These are phyloP conservation scores for Elsinoe arachidis DNA, from an alignment of 2,329 filamentous ascomycete genomes.

Conservation along the genomic window DNA sequence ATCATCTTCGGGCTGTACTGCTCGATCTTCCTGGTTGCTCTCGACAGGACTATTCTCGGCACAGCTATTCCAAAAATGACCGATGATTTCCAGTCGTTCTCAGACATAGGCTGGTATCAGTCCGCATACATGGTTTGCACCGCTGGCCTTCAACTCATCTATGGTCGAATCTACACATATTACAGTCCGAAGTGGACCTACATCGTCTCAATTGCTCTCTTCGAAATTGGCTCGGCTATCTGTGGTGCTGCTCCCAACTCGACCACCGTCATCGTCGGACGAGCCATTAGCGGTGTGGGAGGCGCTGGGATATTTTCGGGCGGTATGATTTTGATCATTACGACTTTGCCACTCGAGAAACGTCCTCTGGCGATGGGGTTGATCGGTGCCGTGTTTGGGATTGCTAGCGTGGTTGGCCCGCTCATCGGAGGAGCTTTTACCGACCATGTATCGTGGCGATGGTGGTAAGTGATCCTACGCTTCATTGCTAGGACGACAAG, in stretches of 20 bases:
- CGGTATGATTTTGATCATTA: slow-evolving; percentile 39
- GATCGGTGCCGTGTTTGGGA: slow-evolving; percentile 37
- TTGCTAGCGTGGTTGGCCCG: slow-evolving; percentile 41
- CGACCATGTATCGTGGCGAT: slow-evolving; percentile 37
- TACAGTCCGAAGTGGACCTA: slow-evolving; percentile 41
- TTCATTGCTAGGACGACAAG: slow-evolving; percentile 33
- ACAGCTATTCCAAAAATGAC: slow-evolving; percentile 43
- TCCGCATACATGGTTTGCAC: slow-evolving; percentile 35
- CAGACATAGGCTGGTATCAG: slow-evolving; percentile 40
- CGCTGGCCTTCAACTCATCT: slow-evolving; percentile 35
- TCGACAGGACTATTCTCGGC: slow-evolving; percentile 41
- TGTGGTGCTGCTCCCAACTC: slow-evolving; percentile 45
- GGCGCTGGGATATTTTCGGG: slow-evolving; percentile 44
- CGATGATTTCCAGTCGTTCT: slow-evolving; percentile 38
- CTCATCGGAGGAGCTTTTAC: slow-evolving; percentile 35
- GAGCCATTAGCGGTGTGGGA: slow-evolving; percentile 43
- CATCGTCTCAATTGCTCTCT: slow-evolving; percentile 37
- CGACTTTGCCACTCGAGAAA: slow-evolving; percentile 36
- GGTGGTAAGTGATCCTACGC: slow-evolving; percentile 33
- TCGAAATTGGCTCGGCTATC: slow-evolving; percentile 45
- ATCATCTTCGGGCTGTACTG: slow-evolving; percentile 30
- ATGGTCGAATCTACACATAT: slow-evolving; percentile 41
- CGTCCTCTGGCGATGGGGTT: slow-evolving; percentile 43
- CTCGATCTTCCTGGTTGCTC: slow-evolving; percentile 26
- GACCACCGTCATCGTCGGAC: slow-evolving; percentile 42